phyloP scores from a whole-genome alignment of 495 filamentous ascomycete genomes.

The Filosporella fistucella region DNA sequence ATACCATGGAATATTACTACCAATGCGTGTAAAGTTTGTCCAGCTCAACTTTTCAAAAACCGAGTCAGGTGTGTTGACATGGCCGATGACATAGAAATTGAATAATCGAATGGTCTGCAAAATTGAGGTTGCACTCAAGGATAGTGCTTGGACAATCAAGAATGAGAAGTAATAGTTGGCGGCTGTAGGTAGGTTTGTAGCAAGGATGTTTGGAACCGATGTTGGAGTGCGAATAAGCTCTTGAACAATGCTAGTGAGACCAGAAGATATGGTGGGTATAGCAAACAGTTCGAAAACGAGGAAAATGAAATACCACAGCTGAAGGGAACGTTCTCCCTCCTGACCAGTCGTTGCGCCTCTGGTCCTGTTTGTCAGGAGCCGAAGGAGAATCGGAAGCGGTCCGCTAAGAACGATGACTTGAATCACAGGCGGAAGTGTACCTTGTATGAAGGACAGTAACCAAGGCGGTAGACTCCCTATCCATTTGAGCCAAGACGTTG shows the following conservation, averaged over 20 bases:
- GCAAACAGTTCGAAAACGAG: constrained; percentile 93
- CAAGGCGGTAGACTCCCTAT: constrained; percentile 49
- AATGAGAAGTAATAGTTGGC: constrained; percentile 94
- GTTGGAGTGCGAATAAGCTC: constrained; percentile 59
- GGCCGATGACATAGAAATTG: constrained; percentile 15
- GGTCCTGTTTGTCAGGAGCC: constrained; percentile 12
- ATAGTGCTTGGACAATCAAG: constrained; percentile 82
- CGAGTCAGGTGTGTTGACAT: constrained; percentile 12
- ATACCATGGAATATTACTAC: constrained; percentile 15
- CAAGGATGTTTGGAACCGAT: constrained; percentile 57
- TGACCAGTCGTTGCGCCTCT: constrained; percentile 14
- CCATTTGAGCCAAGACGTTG: constrained; percentile 56
- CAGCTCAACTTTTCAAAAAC: constrained; percentile 15
- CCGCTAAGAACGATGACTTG: constrained; percentile 32
- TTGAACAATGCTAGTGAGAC: constrained; percentile 59
- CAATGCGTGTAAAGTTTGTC: constrained; percentile 14
- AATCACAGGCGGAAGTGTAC: constrained; percentile 61
- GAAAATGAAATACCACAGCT: constrained; percentile 90
- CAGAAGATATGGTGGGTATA: constrained; percentile 72
- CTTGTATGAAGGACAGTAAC: constrained; percentile 60
- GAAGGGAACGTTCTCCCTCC: constrained; percentile 28
- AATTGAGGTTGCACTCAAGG: constrained; percentile 33
- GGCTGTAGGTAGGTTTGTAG: constrained; percentile 69
- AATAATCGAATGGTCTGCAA: constrained; percentile 14
- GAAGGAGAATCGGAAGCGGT: constrained; percentile 13